phyloP scores from a whole-genome alignment of 2,329 filamentous ascomycete species.

The Beauveria scarabaeidicola region DNA sequence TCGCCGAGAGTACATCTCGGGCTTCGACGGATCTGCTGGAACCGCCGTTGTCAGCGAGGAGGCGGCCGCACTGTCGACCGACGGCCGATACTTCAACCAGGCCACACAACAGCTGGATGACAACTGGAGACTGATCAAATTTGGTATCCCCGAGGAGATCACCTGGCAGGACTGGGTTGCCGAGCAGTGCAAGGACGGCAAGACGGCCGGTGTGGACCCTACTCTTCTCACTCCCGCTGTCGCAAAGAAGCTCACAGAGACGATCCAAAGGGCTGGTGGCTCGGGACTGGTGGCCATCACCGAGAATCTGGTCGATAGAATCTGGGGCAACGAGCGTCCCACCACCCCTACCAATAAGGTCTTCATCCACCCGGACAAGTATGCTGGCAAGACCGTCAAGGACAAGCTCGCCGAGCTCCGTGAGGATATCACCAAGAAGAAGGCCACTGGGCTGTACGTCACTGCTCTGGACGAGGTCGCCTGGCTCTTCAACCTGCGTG shows the following conservation, averaged over 20 bases:
- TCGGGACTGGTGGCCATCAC: constrained; percentile 64
- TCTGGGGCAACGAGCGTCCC: constrained; percentile 76
- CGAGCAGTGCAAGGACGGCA: constrained; percentile 77
- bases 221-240: constrained; percentile 64
- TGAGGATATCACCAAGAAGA: constrained; percentile 88
- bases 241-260: constrained; percentile 66
- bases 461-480: constrained; percentile 95
- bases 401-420: constrained; percentile 78
- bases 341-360: constrained; percentile 67
- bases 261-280: constrained; percentile 79
- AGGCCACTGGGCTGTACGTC: constrained; percentile 76
- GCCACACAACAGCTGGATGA: constrained; percentile 79
- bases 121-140: constrained; percentile 90
- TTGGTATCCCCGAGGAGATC: constrained; percentile 85
- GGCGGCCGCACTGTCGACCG: constrained; percentile 84
- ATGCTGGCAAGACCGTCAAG: constrained; percentile 72
- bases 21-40: constrained; percentile 91
- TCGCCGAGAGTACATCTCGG: constrained; percentile 82
- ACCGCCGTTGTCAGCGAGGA: constrained; percentile 81
- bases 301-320: constrained; percentile 78
- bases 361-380: constrained; percentile 61
- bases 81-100: constrained; percentile 97
- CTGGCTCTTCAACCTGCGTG: constrained; percentile 96
- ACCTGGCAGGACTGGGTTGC: constrained; percentile 97
- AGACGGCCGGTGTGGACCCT: constrained; percentile 84